Evolutionary conservation across 2,329 filamentous ascomycete species (phyloP).

Genomic region (Ophiostoma ips): DNA sequence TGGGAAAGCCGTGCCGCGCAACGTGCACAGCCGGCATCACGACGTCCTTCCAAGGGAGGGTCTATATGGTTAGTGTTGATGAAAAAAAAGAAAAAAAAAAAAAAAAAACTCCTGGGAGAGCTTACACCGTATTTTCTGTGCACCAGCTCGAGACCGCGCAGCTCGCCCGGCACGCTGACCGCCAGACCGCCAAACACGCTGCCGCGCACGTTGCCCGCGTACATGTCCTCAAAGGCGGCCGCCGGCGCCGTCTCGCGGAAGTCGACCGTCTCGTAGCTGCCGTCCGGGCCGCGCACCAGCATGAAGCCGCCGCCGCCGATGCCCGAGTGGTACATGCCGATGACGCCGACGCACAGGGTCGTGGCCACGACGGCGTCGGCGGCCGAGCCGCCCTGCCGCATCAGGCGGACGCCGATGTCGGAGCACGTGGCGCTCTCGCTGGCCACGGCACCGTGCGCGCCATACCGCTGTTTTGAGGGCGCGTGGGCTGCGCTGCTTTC

Average conservation of each 20-base stretch:
- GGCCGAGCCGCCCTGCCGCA: constrained; percentile 52
- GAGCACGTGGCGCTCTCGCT: constrained; percentile 58
- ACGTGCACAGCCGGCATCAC: constrained; percentile 60
- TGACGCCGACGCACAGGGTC: constrained; percentile 60
- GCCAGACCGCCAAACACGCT: constrained; percentile 63
- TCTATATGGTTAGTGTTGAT: constrained; percentile 20
- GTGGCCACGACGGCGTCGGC: constrained; percentile 65
- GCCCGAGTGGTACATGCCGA: constrained; percentile 66
- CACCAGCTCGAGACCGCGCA: constrained; percentile 66
- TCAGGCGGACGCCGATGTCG: constrained; percentile 49
- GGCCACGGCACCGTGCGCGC: constrained; percentile 46
- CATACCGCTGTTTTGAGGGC: neutral
- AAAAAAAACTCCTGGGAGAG: constrained; percentile 2
- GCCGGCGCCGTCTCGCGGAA: constrained; percentile 81
- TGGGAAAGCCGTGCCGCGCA: constrained; percentile 57
- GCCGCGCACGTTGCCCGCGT: constrained; percentile 49
- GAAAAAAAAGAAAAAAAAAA: no score
- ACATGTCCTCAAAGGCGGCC: constrained; percentile 76
- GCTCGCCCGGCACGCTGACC: constrained; percentile 56
- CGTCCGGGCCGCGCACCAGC: constrained; percentile 57
- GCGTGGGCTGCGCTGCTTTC: neutral
- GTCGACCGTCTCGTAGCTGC: constrained; percentile 75
- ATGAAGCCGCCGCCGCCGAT: constrained; percentile 88
- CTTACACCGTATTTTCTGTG: constrained; percentile 56
- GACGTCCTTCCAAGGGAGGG: constrained; percentile 55